phyloP scores from a whole-genome alignment of 2,329 filamentous ascomycete genomes.

The Chaetoscypha palmicola region DNA sequence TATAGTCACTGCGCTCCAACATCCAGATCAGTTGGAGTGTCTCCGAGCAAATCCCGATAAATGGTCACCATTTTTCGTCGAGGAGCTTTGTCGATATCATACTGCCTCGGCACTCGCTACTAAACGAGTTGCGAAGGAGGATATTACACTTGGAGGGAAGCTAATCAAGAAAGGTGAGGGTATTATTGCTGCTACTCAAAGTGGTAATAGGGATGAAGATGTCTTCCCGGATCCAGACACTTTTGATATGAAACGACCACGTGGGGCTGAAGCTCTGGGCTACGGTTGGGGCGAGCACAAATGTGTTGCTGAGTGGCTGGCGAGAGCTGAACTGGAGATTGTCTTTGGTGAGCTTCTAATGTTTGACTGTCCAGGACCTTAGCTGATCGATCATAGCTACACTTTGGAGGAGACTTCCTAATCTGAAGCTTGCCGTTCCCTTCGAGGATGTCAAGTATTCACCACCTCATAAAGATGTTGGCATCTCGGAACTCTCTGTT shows the following conservation, averaged over 20 bases:
- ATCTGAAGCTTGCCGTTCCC: slow-evolving; percentile 35
- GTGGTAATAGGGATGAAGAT: slow-evolving; percentile 41
- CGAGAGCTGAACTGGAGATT: slow-evolving; percentile 36
- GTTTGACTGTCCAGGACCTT: neutral
- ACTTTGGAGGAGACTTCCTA: slow-evolving; percentile 35
- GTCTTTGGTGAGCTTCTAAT: slow-evolving; percentile 35
- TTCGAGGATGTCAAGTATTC: slow-evolving; percentile 36
- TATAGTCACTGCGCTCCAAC: slow-evolving; percentile 37
- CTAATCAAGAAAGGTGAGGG: slow-evolving; percentile 36
- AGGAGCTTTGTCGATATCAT: slow-evolving; percentile 43
- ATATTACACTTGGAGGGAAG: slow-evolving; percentile 39
- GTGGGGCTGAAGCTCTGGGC: slow-evolving; percentile 35
- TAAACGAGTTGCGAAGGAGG: slow-evolving; percentile 41
- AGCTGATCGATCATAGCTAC: slow-evolving; percentile 25
- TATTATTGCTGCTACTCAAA: slow-evolving; percentile 42
- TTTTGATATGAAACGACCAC: slow-evolving; percentile 39
- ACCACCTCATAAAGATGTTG: slow-evolving; percentile 35
- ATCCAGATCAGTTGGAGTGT: slow-evolving; percentile 37
- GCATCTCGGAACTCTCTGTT: slow-evolving; percentile 34
- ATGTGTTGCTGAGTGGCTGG: slow-evolving; percentile 40
- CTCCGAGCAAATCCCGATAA: slow-evolving; percentile 34
- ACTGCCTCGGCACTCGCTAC: slow-evolving; percentile 42
- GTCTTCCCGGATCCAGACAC: slow-evolving; percentile 35
- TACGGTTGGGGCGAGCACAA: slow-evolving; percentile 41
- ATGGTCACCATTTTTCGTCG: slow-evolving; percentile 33